Evolutionary conservation across 1,284 basidiomycete genomes (phyloP).

Genomic region (Malassezia cuniculi): DNA sequence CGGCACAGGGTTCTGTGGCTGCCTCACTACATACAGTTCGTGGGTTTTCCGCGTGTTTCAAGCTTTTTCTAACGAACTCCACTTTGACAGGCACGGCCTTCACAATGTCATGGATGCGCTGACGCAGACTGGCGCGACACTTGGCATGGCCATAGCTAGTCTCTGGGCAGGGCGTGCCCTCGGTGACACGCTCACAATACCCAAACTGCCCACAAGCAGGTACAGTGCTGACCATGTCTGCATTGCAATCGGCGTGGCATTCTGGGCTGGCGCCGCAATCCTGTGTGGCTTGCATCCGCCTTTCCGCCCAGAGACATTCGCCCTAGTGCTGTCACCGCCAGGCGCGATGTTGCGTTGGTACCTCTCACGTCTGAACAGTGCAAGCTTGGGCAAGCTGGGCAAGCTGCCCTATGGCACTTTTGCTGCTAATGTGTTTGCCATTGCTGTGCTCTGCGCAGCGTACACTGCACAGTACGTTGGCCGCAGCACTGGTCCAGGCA

Average conservation of each 20-base stretch:
- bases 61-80: constrained; percentile 64
- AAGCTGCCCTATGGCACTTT: constrained; percentile 75
- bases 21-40: constrained; percentile 84
- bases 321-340: constrained; percentile 78
- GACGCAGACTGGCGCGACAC: constrained; percentile 31
- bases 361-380: constrained; percentile 58
- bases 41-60: constrained; percentile 83
- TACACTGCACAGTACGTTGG: constrained; percentile 24
- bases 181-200: constrained; percentile 10
- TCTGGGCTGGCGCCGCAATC: constrained; percentile 53
- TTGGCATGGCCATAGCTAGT: constrained; percentile 26
- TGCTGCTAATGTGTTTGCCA: constrained; percentile 64
- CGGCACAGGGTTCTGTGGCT: constrained; percentile 89
- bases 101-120: constrained; percentile 52
- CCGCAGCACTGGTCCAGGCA: background rate
- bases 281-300: constrained; percentile 63
- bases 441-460: constrained; percentile 17
- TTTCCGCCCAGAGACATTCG: constrained; percentile 68
- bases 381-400: constrained; percentile 52
- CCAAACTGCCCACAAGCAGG: too few species aligned
- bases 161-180: constrained; percentile 21
- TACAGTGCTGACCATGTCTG: too few species aligned
- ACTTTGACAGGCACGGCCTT: constrained; percentile 57
- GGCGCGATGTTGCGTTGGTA: constrained; percentile 74
- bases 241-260: constrained; percentile 19